Conservation (phyloP, 345 rosid genomes). For the Rhizophora mangle region DNA sequence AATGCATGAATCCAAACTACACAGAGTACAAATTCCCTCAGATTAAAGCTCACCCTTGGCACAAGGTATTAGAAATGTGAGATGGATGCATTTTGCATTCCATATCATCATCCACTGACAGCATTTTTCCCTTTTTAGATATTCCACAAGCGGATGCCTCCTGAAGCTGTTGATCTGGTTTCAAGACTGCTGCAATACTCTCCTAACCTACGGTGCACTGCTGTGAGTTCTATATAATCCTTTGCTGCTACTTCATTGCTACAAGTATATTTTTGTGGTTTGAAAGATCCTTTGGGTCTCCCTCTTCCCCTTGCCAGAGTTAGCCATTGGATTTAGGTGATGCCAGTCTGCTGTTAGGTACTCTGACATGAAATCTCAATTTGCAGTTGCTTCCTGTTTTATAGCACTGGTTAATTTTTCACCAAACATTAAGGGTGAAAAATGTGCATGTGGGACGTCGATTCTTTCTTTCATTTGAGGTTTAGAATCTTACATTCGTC, state of each 20-base stretch:
- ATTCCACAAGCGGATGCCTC: constrained; percentile 95
- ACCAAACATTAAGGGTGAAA: not conserved
- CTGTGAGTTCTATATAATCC: constrained; percentile 49
- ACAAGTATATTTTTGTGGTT: no score
- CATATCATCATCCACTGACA: not conserved
- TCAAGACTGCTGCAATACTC: constrained; percentile 96
- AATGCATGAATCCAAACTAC: constrained; percentile 98
- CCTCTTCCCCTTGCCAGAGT: no score
- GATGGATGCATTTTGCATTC: not conserved
- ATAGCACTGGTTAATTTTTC: no score
- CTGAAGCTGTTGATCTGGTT: constrained; percentile 94
- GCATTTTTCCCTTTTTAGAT: constrained; percentile 41
- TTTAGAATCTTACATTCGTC: not conserved
- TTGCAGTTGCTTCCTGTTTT: no score
- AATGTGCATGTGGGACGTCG: not conserved
- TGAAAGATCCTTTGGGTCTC: no score
- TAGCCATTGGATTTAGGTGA: no score
- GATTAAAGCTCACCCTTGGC: constrained; percentile 99
- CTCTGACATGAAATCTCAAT: no score
- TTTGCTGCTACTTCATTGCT: no score
- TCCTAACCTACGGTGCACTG: constrained; percentile 78
- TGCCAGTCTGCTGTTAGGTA: no score
- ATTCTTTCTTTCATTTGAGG: not conserved
- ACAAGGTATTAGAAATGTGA: constrained; percentile 55
- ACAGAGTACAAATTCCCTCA: constrained; percentile 96